These are phyloP conservation scores for Xylariales sp. DNA, from an alignment of 2,329 filamentous ascomycete genomes.

Conservation along the genomic window DNA sequence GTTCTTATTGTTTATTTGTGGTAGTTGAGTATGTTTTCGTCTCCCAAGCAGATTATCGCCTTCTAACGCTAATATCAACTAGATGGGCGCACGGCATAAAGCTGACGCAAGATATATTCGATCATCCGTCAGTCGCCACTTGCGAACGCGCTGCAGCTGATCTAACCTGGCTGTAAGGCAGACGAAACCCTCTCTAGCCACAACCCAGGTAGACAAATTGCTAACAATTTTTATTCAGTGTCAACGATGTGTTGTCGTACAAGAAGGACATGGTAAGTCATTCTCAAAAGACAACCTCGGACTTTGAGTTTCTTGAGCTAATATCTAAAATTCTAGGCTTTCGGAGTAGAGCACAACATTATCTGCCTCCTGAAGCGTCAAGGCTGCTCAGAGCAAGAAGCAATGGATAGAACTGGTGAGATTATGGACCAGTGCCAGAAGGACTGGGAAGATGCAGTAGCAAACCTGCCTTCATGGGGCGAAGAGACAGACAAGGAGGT, in stretches of 20 bases:
- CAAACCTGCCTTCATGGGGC: conserved; percentile 23
- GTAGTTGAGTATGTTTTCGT: conserved; percentile 17
- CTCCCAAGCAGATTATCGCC: background rate
- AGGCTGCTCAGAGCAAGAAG: conserved; percentile 24
- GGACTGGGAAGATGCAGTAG: conserved; percentile 22
- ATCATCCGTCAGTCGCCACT: conserved; percentile 10
- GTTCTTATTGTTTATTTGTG: conserved; percentile 16
- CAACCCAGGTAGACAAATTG: too few species aligned
- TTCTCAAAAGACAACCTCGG: background rate
- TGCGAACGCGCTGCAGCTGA: conserved; percentile 19
- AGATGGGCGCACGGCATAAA: conserved; percentile 25
- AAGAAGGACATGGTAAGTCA: conserved; percentile 29
- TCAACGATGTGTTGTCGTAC: conserved; percentile 25
- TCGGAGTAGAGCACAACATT: conserved; percentile 27
- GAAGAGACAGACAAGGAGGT: conserved; percentile 26
- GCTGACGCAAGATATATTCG: conserved; percentile 22
- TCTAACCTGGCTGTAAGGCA: conserved; percentile 21
- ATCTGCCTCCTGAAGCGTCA: conserved; percentile 20
- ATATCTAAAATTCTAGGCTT: conserved; percentile 6
- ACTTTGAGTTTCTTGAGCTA: background rate
- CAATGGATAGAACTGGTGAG: conserved; percentile 26
- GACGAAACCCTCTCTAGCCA: too few species aligned
- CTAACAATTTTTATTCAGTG: background rate
- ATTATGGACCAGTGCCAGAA: conserved; percentile 21
- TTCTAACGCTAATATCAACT: background rate